Base-by-base conservation (phyloP, 371 early-diverging fungal genomes). In the Mortierella sp. region DNA sequence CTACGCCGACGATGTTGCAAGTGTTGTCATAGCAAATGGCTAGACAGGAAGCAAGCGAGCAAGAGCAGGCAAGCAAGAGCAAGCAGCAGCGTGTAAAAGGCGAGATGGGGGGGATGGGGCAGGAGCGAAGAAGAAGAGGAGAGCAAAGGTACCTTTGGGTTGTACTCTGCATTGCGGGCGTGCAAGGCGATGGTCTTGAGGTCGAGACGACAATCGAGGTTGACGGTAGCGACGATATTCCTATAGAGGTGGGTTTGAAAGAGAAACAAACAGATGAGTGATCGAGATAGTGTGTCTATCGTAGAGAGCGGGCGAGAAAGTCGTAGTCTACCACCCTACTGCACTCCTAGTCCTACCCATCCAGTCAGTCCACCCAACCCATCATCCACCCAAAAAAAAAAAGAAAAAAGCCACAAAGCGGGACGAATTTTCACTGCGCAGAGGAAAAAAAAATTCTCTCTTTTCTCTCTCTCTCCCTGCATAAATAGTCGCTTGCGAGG, bases 161-260 rank as follows among this genome's bases (percentile, higher is more conserved):
- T 99, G 89, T 99, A 99, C 86, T 99, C 99, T 70, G 99, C 99
- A 86, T 99, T 99, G 80, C 99, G 94, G 25, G 99, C 99, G 74
- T 99, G 98, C 60, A 99, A 90, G 47, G 99, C 99, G 83, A 99
- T 99, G 25, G 97, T 98, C 88, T 99, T 99, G 63, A 99, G 83
- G 84, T 99, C 99, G 73, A 99, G 91, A 66, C 97, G 94, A 88
- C 98, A 98, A 84, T 99, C 99, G 81, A 99, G 88, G 85, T 99
- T 99, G 74, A 99, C 99, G 23, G 99, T 99, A 26, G 99, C 99
- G 26, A 99, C 99, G 76, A 99, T 99, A 82, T 99, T 99, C 87
- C 92, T 91, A 83, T 60, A 29, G n/a, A 28, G 61, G 65, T 16
- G 19, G 47, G 47, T n/a, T n/a, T n/a, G n/a, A n/a, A n/a, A n/a